Conservation (phyloP, 75 land plant genomes). For the Ceratopteris richardii region DNA sequence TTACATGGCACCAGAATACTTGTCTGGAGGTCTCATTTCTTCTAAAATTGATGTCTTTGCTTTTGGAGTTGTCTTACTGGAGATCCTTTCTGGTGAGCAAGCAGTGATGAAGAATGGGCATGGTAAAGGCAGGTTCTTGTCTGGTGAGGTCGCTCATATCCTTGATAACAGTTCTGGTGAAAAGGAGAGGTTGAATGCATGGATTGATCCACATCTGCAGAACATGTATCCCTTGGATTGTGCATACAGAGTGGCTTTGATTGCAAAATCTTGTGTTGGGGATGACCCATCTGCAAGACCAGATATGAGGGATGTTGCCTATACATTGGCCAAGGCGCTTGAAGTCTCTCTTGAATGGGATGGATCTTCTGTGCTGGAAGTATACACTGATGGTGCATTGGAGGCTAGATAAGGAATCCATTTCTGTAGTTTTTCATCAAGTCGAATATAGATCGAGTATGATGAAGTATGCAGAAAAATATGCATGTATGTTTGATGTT, state of each 20-base stretch:
- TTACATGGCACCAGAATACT: constrained; percentile 85
- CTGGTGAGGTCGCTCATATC: constrained; percentile 17
- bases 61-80: constrained; percentile 80
- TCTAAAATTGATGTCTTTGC: constrained; percentile 82
- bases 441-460: too few relatives aligned
- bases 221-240: constrained; percentile 38
- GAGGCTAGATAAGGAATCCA: too few relatives aligned
- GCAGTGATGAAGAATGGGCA: constrained; percentile 24
- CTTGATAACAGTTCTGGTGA: constrained; percentile 11
- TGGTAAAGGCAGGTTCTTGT: constrained; percentile 42
- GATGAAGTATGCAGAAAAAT: too few relatives aligned
- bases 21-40: constrained; percentile 61
- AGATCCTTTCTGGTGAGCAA: constrained; percentile 65
- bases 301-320: constrained; percentile 70
- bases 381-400: too few relatives aligned
- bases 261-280: constrained; percentile 54
- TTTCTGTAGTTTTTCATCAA: too few relatives aligned
- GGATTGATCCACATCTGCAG: constrained; percentile 40
- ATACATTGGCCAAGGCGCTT: constrained; percentile 50
- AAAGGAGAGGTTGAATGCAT: constrained; percentile 35
- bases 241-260: constrained; percentile 33
- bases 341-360: constrained; percentile 45
- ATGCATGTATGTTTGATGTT: too few relatives aligned
- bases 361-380: too few relatives aligned
- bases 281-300: constrained; percentile 56